Evolutionary conservation across 805 yeast species (phyloP).

Genomic region (Candida parachauliodes): DNA sequence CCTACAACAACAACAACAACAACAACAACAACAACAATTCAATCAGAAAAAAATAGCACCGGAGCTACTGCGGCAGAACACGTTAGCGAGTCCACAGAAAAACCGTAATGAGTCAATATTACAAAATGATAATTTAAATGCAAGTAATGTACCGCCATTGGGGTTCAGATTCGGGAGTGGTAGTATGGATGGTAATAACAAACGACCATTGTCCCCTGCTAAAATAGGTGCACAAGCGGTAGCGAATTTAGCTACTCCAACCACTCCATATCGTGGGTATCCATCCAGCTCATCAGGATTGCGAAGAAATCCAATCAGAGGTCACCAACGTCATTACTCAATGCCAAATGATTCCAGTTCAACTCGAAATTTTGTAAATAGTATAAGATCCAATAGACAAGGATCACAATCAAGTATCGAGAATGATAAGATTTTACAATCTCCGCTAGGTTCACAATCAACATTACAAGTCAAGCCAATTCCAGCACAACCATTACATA

Average conservation of each 20-base stretch:
- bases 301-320: conserved; percentile 14
- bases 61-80: conserved; percentile 1
- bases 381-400: conserved; percentile 8
- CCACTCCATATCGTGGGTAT: conserved; percentile 25
- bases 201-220: conserved; percentile 52
- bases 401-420: conserved; percentile 10
- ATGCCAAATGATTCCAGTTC: conserved; percentile 32
- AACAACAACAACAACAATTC: conserved; percentile 5
- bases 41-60: not conserved
- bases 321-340: conserved; percentile 41
- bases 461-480: conserved; percentile 40
- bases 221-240: conserved; percentile 72
- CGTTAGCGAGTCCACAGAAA: not conserved
- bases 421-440: conserved; percentile 13
- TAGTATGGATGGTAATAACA: conserved; percentile 12
- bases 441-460: conserved; percentile 27
- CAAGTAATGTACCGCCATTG: conserved; percentile 30
- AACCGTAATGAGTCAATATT: conserved; percentile 3
- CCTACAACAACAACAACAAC: conserved; percentile 10
- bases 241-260: conserved; percentile 41
- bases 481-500: conserved; percentile 40
- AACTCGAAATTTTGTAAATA: conserved; percentile 7
- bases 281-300: conserved; percentile 12
- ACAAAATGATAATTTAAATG: conserved; percentile 20
- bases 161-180: conserved; percentile 35